Percentiles rank a stretch among this genome's conserved stretches.
phyloP scores from a whole-genome alignment of 2,329 filamentous ascomycete genomes.

The Colletotrichum magnum region DNA sequence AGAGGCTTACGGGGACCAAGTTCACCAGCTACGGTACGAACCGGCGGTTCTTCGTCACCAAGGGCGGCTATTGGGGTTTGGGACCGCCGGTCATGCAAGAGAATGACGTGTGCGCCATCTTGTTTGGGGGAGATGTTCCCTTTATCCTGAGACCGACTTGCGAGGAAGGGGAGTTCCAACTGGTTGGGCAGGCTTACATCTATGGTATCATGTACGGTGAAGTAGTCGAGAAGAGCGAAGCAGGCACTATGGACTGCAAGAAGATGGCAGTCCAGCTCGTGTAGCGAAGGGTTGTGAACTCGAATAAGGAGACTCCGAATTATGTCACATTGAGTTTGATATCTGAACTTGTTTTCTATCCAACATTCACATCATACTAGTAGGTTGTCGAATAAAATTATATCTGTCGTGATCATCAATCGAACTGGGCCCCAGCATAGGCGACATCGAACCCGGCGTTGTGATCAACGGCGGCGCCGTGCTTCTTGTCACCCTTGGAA shows the following conservation, averaged over 20 bases:
- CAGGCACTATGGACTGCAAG: not conserved
- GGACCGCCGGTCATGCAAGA: not conserved
- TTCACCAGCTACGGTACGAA: conserved; percentile 3
- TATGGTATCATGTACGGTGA: conserved; percentile 1
- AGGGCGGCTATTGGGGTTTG: conserved; percentile 1
- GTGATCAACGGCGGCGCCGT: not conserved
- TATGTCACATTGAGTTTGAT: too few relatives aligned
- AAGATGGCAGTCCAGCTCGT: too few relatives aligned
- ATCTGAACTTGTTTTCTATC: too few relatives aligned
- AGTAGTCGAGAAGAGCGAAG: not conserved
- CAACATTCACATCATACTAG: too few relatives aligned
- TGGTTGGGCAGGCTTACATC: conserved; percentile 4
- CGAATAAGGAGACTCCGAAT: too few relatives aligned
- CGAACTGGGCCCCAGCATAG: too few relatives aligned
- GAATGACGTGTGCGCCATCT: conserved; percentile 5
- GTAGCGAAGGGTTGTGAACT: too few relatives aligned
- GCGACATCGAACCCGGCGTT: too few relatives aligned
- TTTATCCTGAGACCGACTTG: not conserved
- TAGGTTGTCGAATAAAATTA: too few relatives aligned
- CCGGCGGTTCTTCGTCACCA: conserved; percentile 9
- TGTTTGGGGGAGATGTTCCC: conserved; percentile 5
- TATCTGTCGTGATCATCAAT: too few relatives aligned
- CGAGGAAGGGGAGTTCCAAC: not conserved
- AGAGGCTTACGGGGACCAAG: not conserved
- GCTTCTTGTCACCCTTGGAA: not conserved